These are phyloP conservation scores for Raphanus hybrid DNA, from an alignment of 441 rosid species.

Conservation along the genomic window DNA sequence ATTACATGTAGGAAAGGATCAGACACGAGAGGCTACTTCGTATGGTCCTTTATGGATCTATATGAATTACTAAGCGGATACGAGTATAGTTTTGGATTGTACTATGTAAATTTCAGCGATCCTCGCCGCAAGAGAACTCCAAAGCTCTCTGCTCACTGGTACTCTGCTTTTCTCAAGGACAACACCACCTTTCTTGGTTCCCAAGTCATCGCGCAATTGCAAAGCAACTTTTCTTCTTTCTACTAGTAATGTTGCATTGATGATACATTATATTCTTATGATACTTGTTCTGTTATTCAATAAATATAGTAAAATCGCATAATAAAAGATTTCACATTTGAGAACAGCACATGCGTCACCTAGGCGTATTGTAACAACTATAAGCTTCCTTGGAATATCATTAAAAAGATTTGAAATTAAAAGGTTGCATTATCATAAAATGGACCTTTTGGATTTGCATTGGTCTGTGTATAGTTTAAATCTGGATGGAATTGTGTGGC, in stretches of 20 bases:
- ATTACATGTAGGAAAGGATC: slow-evolving; percentile 60
- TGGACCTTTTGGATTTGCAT: slow-evolving; percentile 31
- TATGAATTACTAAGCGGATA: slow-evolving; percentile 57
- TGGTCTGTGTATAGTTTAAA: neutral
- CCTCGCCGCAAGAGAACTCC: slow-evolving; percentile 32
- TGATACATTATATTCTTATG: neutral
- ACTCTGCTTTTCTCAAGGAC: slow-evolving; percentile 66
- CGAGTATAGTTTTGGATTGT: slow-evolving; percentile 49
- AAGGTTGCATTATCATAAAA: too few relatives aligned
- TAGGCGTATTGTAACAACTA: neutral
- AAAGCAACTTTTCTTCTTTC: slow-evolving; percentile 7
- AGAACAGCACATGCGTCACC: neutral
- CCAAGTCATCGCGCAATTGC: slow-evolving; percentile 3
- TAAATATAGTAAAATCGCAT: neutral
- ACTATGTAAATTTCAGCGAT: slow-evolving; percentile 56
- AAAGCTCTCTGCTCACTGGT: slow-evolving; percentile 50
- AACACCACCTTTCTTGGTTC: slow-evolving; percentile 16
- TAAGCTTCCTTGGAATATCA: too few relatives aligned
- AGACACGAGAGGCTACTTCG: slow-evolving; percentile 59
- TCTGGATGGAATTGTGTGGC: neutral
- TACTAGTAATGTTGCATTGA: neutral
- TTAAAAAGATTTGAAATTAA: too few relatives aligned
- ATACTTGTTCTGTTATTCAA: neutral
- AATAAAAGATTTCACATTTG: neutral
- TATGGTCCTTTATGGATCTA: slow-evolving; percentile 65